Evolutionary conservation across 768 basidiomycete species (phyloP).

Genomic region (Neoboletus brunneissimus): DNA sequence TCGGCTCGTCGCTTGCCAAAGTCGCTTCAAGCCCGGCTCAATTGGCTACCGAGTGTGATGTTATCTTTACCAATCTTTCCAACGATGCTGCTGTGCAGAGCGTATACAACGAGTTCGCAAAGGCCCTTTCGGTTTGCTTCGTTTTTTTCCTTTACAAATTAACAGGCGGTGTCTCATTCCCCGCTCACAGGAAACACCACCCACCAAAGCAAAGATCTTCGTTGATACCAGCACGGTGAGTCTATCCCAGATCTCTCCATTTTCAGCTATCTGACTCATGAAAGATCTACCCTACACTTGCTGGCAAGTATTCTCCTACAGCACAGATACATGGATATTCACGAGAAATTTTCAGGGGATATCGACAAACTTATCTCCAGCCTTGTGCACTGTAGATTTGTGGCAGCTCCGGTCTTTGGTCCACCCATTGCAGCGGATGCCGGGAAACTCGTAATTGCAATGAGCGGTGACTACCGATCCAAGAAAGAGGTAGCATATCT

Average conservation of each 20-base stretch:
- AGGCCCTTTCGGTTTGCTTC: constrained; percentile 50
- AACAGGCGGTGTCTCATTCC: not conserved
- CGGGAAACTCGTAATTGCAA: constrained; percentile 65
- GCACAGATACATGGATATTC: not conserved
- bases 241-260: constrained; percentile 6
- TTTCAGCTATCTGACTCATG: constrained; percentile 8
- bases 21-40: constrained; percentile 58
- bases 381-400: constrained; percentile 56
- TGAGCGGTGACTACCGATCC: constrained; percentile 78
- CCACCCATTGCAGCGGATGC: constrained; percentile 63
- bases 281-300: constrained; percentile 55
- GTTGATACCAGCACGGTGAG: constrained; percentile 83
- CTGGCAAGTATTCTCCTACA: constrained; percentile 33
- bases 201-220: constrained; percentile 64
- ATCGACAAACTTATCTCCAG: constrained; percentile 65
- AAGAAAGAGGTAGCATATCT: constrained; percentile 79
- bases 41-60: constrained; percentile 63
- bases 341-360: constrained; percentile 43
- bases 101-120: constrained; percentile 59
- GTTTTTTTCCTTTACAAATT: not conserved
- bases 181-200: constrained; percentile 36
- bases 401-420: constrained; percentile 79
- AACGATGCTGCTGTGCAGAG: constrained; percentile 67
- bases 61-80: constrained; percentile 72
- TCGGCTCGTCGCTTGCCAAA: constrained; percentile 51